Percentiles rank a stretch among this genome's conserved stretches.
Conservation (phyloP, 2,329 filamentous ascomycete genomes). For the Beauveria caledonica region DNA sequence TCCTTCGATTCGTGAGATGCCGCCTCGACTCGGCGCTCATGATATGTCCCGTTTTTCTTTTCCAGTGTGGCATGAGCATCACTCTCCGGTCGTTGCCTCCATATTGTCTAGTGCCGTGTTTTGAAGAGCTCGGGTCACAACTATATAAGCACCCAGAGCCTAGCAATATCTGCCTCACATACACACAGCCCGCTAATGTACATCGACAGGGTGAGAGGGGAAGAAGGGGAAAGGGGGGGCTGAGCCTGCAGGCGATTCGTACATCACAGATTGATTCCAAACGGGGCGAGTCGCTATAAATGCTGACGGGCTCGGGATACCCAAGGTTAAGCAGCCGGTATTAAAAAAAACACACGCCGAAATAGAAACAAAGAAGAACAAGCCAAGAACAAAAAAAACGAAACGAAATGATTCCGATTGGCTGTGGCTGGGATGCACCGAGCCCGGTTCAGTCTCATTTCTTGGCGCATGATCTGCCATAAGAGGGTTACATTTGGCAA, state of each 20-base stretch:
- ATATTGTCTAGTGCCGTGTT: not conserved
- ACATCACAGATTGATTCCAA: too few species aligned
- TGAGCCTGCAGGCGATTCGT: too few species aligned
- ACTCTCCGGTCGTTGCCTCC: not conserved
- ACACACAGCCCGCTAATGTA: not conserved
- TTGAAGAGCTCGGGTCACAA: not conserved
- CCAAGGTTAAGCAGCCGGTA: too few species aligned
- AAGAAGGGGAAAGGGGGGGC: too few species aligned
- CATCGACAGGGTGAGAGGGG: too few species aligned
- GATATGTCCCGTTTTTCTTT: not conserved
- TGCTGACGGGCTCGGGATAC: not conserved
- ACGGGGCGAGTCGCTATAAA: not conserved
- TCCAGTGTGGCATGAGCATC: not conserved
- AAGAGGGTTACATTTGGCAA: constrained; percentile 6
- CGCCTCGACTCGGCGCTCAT: not conserved
- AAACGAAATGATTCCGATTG: not conserved
- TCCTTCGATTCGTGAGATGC: not conserved
- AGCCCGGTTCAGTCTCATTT: not conserved
- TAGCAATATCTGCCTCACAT: not conserved
- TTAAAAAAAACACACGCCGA: not conserved
- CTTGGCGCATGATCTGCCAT: not conserved
- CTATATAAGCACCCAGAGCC: constrained; percentile 1
- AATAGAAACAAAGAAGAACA: not conserved
- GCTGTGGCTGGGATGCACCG: not conserved
- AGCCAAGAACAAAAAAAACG: too few species aligned